Evolutionary conservation across 768 basidiomycete genomes (phyloP).

Genomic region (Tricholoma saponaceum): DNA sequence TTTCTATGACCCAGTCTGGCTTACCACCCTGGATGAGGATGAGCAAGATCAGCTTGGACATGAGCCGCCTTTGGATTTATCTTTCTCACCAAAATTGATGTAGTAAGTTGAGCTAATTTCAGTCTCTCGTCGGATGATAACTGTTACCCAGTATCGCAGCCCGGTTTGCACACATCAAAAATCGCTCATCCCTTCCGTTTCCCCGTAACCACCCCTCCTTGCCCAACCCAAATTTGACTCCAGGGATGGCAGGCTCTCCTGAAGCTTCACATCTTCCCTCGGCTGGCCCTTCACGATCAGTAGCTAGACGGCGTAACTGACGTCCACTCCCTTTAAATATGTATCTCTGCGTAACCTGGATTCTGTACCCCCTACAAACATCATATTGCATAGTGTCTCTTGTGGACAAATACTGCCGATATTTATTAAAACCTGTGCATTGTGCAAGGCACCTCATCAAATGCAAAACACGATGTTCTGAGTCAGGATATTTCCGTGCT

Average conservation of each 20-base stretch:
- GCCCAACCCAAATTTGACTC: not conserved
- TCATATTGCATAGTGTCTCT: too few relatives aligned
- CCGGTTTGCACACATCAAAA: not conserved
- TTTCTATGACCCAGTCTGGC: constrained; percentile 8
- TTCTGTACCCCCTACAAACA: too few relatives aligned
- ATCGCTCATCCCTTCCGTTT: not conserved
- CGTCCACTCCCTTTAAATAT: too few relatives aligned
- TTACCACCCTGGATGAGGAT: not conserved
- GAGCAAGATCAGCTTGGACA: constrained; percentile 3
- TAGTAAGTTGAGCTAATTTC: not conserved
- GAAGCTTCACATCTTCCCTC: not conserved
- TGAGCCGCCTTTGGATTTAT: not conserved
- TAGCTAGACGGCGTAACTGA: too few relatives aligned
- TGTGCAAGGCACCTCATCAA: too few relatives aligned
- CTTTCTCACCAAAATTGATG: not conserved
- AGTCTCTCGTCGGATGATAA: not conserved
- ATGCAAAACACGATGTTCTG: too few relatives aligned
- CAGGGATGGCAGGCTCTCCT: not conserved
- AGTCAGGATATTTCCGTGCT: too few relatives aligned
- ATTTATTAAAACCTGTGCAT: too few relatives aligned
- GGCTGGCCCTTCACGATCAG: too few relatives aligned
- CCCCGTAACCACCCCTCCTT: not conserved
- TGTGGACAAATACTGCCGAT: too few relatives aligned
- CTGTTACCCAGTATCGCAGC: not conserved
- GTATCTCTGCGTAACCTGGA: too few relatives aligned